Base-by-base conservation (phyloP, 164 flowering plant genomes). In the Aristolochia californica region DNA sequence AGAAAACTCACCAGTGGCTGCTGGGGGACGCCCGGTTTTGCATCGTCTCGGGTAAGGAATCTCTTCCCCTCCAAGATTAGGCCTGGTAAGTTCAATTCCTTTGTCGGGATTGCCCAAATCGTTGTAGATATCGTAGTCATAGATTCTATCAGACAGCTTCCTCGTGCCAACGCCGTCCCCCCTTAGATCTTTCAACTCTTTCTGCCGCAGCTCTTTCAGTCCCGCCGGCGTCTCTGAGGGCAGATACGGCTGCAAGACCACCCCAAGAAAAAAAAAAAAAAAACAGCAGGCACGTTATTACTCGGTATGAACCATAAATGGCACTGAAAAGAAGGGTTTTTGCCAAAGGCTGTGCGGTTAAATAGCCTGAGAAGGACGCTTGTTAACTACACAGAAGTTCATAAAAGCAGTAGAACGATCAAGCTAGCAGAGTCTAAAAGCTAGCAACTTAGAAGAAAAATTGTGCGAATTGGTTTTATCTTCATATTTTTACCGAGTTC, bases 31-130 rank as follows among this genome's bases (percentile, higher is more conserved):
- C 0, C 99, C 99, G 0, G 99, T 88, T 5, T 97, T 85, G 65
- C 97, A 90, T 11, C 99, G 71, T 59, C 99, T 72, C 0, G 99
- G 99, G 53, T 80, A 94, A 0, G 95, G 93, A 18, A 77, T 70
- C 1, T 74, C 52, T 47, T 76, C 61, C 8, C 97, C 93, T 10
- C 99, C 99, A 13, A 94, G 93, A 0, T 9, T 44, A 0, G 95
- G 93, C 53, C 99, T 72, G 57, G 70, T 78, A 22, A 74, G 65
- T 0, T 86, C 86, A 13, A 66, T 65, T 2, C 89, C 93, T 57
- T 68, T 83, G 65, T 94, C 99, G 0, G 99, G 97, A 64, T 94
- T 90, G 34, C 99, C 99, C 73, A 94, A 66, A 66, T 94, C 99
- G 63, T 94, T 94, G 66, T 94, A 94, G 15, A 72, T 70, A 56